Evolutionary conservation across 2,329 filamentous ascomycete species (phyloP).

Genomic region (Trichophyton equinum): DNA sequence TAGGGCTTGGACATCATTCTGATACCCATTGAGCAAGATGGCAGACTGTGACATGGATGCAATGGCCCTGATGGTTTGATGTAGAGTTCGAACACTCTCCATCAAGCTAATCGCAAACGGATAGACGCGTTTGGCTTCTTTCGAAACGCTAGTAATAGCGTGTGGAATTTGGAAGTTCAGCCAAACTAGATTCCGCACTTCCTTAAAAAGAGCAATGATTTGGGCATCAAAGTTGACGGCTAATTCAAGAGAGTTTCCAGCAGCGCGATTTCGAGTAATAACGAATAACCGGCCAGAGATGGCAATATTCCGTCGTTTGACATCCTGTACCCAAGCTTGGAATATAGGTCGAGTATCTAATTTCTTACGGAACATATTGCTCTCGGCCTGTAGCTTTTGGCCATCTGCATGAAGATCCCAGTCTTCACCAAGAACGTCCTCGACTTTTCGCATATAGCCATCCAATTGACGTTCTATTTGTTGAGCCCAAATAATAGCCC

Average conservation of each 20-base stretch:
- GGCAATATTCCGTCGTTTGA: slow-evolving; percentile 73
- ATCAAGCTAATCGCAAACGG: slow-evolving; percentile 95
- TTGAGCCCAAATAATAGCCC: slow-evolving; percentile 92
- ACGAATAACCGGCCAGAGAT: slow-evolving; percentile 88
- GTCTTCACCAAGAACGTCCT: slow-evolving; percentile 86
- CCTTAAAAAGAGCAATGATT: slow-evolving; percentile 95
- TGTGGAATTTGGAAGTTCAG: slow-evolving; percentile 90
- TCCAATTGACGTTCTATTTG: slow-evolving; percentile 95
- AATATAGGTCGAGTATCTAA: slow-evolving; percentile 88
- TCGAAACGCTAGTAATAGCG: slow-evolving; percentile 86
- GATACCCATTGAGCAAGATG: slow-evolving; percentile 76
- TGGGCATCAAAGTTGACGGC: slow-evolving; percentile 94
- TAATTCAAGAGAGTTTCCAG: slow-evolving; percentile 77
- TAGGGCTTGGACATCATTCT: slow-evolving; percentile 75
- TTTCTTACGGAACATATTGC: slow-evolving; percentile 89
- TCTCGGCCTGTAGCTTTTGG: slow-evolving; percentile 82
- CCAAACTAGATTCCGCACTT: slow-evolving; percentile 92
- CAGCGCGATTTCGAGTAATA: slow-evolving; percentile 76
- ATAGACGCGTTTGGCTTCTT: slow-evolving; percentile 97
- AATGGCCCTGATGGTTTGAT: slow-evolving; percentile 77
- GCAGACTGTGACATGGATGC: slow-evolving; percentile 75
- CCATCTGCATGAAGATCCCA: slow-evolving; percentile 93
- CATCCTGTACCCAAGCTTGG: slow-evolving; percentile 87
- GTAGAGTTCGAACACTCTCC: slow-evolving; percentile 91
- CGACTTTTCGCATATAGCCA: slow-evolving; percentile 98